phyloP scores from a whole-genome alignment of 352 stramenopile species.

The Thalassiosira delicatula region DNA sequence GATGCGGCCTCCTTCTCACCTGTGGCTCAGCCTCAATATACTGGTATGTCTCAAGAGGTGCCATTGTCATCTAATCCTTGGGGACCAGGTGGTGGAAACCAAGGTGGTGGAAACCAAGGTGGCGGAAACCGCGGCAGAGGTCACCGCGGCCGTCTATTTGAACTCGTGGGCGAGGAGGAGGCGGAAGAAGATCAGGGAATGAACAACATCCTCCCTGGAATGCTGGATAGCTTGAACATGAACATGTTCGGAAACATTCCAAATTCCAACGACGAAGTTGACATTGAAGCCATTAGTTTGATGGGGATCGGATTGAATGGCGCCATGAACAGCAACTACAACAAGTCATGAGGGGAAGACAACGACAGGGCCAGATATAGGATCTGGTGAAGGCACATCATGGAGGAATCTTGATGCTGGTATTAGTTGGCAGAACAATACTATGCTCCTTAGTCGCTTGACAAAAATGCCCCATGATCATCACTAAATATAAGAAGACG shows the following conservation, averaged over 20 bases:
- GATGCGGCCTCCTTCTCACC: conserved; percentile 36
- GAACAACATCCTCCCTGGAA: conserved; percentile 74
- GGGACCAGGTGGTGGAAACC: conserved; percentile 8
- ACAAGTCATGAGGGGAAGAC: conserved; percentile 17
- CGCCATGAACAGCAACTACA: conserved; percentile 39
- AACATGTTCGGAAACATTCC: conserved; percentile 79
- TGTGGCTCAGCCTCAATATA: conserved; percentile 48
- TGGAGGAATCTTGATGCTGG: too few relatives aligned
- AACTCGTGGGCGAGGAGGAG: conserved; percentile 79
- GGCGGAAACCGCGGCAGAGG: conserved; percentile 37
- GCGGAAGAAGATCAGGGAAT: conserved; percentile 69
- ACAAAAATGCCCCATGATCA: too few relatives aligned
- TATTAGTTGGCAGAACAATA: too few relatives aligned
- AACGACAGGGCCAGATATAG: not conserved
- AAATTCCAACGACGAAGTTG: conserved; percentile 69
- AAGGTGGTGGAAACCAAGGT: not conserved
- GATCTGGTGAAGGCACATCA: too few relatives aligned
- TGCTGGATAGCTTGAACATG: conserved; percentile 79
- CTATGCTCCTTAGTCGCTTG: too few relatives aligned
- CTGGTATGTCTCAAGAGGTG: conserved; percentile 32
- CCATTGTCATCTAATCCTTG: conserved; percentile 47
- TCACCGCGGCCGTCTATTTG: conserved; percentile 79
- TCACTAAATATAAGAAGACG: too few relatives aligned
- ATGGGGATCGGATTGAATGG: conserved; percentile 77
- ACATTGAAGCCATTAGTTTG: conserved; percentile 84